Base-by-base conservation (phyloP, 2,329 filamentous ascomycete genomes). In the Lachnellula hyalina region DNA sequence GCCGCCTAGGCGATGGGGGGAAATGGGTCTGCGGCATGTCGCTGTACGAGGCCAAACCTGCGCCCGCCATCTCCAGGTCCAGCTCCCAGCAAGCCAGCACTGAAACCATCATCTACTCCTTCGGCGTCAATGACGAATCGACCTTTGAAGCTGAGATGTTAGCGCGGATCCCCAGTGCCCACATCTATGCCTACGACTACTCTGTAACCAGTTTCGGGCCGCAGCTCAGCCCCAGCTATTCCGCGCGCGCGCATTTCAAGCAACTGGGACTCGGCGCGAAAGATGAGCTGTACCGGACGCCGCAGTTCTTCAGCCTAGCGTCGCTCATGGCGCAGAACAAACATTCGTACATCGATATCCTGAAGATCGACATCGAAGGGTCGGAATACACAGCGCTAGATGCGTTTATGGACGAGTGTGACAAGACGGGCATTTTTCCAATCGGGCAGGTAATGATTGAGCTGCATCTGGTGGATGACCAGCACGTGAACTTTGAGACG, bases 21-120 rank as follows among this genome's bases (percentile, higher is more conserved):
- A 75, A 75, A 58, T 73, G 71, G 69, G 68, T 74, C 14, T 75
- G 72, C 60, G 73, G 72, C 38, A 72, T 74, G 69, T 68, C 65
- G 6, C 59, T 65, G n/a, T 72, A 70, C 54, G 69, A 71, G 56
- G 59, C 60, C 12, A 58, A 63, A 46, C 53, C 51, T 1, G 32
- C 46, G 0, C 44, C 53, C 2, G 50, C 60, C 53, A 44, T 54
- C 25, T 38, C 56, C 49, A 34, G 57, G 61, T 12, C 67, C 49
- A 34, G 57, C 62, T 12, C 67, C 11, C 28, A 51, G 4, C 23
- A 42, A 11, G 38, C 46, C 14, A 49, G 50, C 14, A 53, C 50
- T 1, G 41, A 46, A 19, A 63, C 61, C 1, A 59, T 71, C 52
- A 67, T 74, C 55, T 75, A 75, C 61, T 70, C 68, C 15, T 74